phyloP scores from a whole-genome alignment of 192 early-diverging fungal genomes.

The Backusella liffmaniae region DNA sequence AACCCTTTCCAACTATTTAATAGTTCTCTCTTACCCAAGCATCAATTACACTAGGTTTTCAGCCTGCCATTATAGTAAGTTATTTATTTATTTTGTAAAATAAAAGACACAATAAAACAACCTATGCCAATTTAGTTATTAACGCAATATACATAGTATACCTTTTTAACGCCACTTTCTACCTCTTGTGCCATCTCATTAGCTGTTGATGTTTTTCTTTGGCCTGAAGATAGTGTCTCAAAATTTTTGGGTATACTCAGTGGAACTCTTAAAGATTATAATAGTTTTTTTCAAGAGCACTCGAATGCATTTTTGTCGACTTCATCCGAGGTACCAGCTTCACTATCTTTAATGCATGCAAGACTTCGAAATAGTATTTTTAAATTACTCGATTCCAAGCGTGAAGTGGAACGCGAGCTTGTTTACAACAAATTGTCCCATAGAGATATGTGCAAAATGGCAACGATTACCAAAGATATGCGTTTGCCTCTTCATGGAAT shows the following conservation, averaged over 20 bases:
- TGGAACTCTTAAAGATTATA: constrained; percentile 10
- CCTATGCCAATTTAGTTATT: neutral
- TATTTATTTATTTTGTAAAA: neutral
- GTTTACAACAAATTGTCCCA: constrained; percentile 18
- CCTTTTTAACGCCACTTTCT: constrained; percentile 24
- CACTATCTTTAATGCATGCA: neutral
- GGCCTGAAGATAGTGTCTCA: constrained; percentile 31
- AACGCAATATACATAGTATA: constrained; percentile 9
- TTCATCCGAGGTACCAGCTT: neutral
- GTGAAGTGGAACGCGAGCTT: constrained; percentile 28
- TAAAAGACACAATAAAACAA: neutral
- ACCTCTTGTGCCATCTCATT: constrained; percentile 19
- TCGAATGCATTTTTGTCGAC: constrained; percentile 19
- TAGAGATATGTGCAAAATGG: constrained; percentile 19
- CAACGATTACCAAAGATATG: constrained; percentile 22
- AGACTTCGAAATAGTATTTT: constrained; percentile 21
- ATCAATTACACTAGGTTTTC: constrained; percentile 8
- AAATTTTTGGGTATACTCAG: constrained; percentile 20
- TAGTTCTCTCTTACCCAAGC: constrained; percentile 27
- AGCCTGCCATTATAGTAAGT: constrained; percentile 17
- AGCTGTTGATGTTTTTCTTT: constrained; percentile 24
- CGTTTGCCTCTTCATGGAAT: constrained; percentile 21
- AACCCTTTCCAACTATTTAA: neutral
- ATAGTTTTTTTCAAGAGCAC: constrained; percentile 15
- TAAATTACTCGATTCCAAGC: constrained; percentile 26